phyloP scores from a whole-genome alignment of 2,329 filamentous ascomycete species.

The Escovopsis sp. region DNA sequence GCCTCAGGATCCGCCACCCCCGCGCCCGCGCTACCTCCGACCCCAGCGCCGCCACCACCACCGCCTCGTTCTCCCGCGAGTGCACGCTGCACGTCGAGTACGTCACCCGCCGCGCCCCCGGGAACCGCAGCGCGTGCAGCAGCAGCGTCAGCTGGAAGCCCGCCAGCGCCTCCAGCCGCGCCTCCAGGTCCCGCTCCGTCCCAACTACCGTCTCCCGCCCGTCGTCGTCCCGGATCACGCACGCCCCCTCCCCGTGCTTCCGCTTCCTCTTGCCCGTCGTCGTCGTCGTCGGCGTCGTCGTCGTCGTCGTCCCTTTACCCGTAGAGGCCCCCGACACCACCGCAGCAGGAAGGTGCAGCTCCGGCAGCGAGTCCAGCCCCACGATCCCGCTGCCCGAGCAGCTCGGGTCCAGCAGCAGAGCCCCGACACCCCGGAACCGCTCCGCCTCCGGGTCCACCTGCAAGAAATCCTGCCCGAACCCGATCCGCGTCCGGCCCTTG shows the following conservation, averaged over 20 bases:
- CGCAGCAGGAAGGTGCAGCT: slow-evolving; percentile 42
- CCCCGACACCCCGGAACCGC: slow-evolving; percentile 56
- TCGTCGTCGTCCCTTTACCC: neutral
- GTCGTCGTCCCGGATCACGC: slow-evolving; percentile 40
- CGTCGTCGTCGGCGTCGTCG: no score
- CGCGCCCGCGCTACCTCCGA: slow-evolving; percentile 49
- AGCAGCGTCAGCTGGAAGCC: slow-evolving; percentile 72
- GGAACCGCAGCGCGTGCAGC: slow-evolving; percentile 72
- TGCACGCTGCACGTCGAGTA: slow-evolving; percentile 94
- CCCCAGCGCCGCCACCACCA: slow-evolving; percentile 57
- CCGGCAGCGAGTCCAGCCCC: slow-evolving; percentile 65
- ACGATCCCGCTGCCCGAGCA: slow-evolving; percentile 94
- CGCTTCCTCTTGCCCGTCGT: slow-evolving; percentile 26
- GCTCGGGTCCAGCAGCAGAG: slow-evolving; percentile 78
- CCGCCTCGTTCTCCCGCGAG: slow-evolving; percentile 73
- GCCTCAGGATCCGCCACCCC: slow-evolving; percentile 65
- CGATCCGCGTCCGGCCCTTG: slow-evolving; percentile 48
- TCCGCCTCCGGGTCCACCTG: slow-evolving; percentile 50
- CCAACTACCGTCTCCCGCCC: slow-evolving; percentile 37
- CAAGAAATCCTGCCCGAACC: slow-evolving; percentile 68
- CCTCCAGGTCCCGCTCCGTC: slow-evolving; percentile 41
- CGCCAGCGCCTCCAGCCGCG: slow-evolving; percentile 59
- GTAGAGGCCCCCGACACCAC: slow-evolving; percentile 6
- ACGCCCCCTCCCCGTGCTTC: slow-evolving; percentile 22
- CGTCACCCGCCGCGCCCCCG: slow-evolving; percentile 58